Evolutionary conservation across 306 rosid species (phyloP).

Genomic region (Malus sylvestris): DNA sequence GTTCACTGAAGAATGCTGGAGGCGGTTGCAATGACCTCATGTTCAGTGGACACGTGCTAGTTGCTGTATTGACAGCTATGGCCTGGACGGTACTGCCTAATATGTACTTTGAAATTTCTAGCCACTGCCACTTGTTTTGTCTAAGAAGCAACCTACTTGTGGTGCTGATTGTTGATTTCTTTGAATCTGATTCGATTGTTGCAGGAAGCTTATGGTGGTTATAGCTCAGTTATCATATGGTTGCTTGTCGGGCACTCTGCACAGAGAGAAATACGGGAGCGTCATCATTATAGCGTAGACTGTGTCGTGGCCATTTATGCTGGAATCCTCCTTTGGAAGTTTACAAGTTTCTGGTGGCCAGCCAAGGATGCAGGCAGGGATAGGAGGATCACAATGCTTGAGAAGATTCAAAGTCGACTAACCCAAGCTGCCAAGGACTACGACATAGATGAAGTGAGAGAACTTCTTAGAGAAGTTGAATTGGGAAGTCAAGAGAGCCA

Average conservation of each 20-base stretch:
- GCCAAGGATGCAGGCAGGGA: conserved; percentile 14
- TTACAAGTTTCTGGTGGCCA: conserved; percentile 84
- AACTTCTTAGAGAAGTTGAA: conserved; percentile 65
- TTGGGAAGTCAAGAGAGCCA: conserved; percentile 41
- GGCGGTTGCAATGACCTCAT: conserved; percentile 98
- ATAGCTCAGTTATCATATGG: conserved; percentile 83
- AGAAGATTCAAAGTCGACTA: conserved; percentile 66
- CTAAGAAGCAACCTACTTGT: conserved; percentile 1
- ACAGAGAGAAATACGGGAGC: conserved; percentile 91
- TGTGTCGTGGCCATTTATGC: conserved; percentile 80
- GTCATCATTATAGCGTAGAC: conserved; percentile 80
- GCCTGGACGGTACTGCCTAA: conserved; percentile 81
- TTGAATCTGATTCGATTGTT: conserved; percentile 8
- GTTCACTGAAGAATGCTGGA: conserved; percentile 75
- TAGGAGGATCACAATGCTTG: conserved; percentile 40
- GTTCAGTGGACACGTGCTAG: conserved; percentile 94
- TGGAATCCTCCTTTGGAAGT: conserved; percentile 88
- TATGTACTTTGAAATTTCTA: conserved; percentile 1
- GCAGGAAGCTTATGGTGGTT: conserved; percentile 97
- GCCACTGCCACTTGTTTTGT: conserved; percentile 1
- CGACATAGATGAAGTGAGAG: conserved; percentile 69
- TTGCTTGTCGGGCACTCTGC: conserved; percentile 73
- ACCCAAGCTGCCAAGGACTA: conserved; percentile 85
- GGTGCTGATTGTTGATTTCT: conserved; percentile 3
- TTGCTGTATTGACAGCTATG: conserved; percentile 95